These are phyloP conservation scores for Forsythia viridissima DNA, from an alignment of 257 asterid species.

Conservation along the genomic window DNA sequence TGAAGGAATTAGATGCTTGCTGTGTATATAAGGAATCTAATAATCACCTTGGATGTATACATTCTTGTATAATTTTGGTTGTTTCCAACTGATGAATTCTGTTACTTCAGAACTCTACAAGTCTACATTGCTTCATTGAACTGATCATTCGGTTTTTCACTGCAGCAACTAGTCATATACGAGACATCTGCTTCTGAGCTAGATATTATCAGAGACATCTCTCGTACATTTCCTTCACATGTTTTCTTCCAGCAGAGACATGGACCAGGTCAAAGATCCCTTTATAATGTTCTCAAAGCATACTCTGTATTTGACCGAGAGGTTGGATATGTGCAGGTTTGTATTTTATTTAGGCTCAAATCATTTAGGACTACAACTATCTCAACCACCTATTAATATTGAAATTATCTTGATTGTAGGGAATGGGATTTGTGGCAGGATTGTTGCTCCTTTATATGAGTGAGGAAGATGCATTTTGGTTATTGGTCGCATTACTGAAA, in stretches of 20 bases:
- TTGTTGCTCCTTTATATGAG: conserved; percentile 97
- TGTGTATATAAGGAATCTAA: not conserved
- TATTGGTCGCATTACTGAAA: conserved; percentile 94
- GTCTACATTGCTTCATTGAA: conserved; percentile 19
- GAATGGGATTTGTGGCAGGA: conserved; percentile 99
- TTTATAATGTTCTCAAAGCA: conserved; percentile 93
- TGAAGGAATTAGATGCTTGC: not conserved
- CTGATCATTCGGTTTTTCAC: conserved; percentile 20
- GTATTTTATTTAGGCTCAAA: conserved; percentile 15
- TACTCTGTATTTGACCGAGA: conserved; percentile 95
- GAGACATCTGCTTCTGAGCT: conserved; percentile 99
- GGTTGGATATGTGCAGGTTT: conserved; percentile 98
- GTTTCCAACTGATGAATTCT: conserved; percentile 13
- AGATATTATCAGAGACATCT: conserved; percentile 94
- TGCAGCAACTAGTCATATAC: conserved; percentile 97
- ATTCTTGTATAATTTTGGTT: not conserved
- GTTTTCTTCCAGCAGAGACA: conserved; percentile 99
- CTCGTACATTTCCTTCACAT: conserved; percentile 99
- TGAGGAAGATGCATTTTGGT: conserved; percentile 99
- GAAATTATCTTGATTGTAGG: conserved; percentile 60
- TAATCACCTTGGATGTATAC: not conserved
- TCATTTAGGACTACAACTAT: conserved; percentile 19
- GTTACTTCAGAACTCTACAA: conserved; percentile 2
- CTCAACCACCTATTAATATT: conserved; percentile 18
- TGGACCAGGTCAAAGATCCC: conserved; percentile 99